These are phyloP conservation scores for Neurospora sublineolata DNA, from an alignment of 495 filamentous ascomycete genomes.

Conservation along the genomic window DNA sequence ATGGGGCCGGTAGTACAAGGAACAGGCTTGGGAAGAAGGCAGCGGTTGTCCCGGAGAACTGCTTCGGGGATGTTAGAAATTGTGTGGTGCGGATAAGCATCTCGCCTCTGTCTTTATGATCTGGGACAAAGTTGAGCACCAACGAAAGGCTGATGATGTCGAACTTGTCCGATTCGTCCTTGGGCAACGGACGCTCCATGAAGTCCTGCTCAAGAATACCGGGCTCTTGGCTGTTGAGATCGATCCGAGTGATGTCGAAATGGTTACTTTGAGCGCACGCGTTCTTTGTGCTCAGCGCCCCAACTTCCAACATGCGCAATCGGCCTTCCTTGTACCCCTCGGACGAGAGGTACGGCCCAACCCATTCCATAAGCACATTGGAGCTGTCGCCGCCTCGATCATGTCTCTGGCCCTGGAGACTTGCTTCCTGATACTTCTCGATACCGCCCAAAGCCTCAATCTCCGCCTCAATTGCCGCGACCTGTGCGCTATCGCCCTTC, in stretches of 20 bases:
- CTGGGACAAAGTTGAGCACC: conserved; percentile 88
- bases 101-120: conserved; percentile 60
- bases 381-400: conserved; percentile 88
- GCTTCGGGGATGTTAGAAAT: conserved; percentile 39
- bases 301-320: conserved; percentile 73
- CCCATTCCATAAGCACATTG: conserved; percentile 76
- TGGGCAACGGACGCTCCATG: conserved; percentile 74
- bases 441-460: conserved; percentile 59
- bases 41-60: conserved; percentile 7
- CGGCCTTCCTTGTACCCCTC: conserved; percentile 20
- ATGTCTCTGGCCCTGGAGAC: conserved; percentile 71
- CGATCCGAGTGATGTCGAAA: conserved; percentile 75
- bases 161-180: conserved; percentile 50
- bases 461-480: conserved; percentile 43
- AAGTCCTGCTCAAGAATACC: conserved; percentile 85
- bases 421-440: conserved; percentile 76
- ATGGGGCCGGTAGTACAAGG: conserved; percentile 79
- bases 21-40: conserved; percentile 66
- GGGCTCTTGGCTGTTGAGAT: conserved; percentile 73
- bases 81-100: conserved; percentile 71
- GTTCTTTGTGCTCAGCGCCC: conserved; percentile 76
- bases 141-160: conserved; percentile 88
- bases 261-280: conserved; percentile 59
- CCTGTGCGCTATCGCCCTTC: conserved; percentile 47
- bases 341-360: conserved; percentile 33